phyloP scores from a whole-genome alignment of 192 early-diverging fungal genomes.

The Backusella westeae region DNA sequence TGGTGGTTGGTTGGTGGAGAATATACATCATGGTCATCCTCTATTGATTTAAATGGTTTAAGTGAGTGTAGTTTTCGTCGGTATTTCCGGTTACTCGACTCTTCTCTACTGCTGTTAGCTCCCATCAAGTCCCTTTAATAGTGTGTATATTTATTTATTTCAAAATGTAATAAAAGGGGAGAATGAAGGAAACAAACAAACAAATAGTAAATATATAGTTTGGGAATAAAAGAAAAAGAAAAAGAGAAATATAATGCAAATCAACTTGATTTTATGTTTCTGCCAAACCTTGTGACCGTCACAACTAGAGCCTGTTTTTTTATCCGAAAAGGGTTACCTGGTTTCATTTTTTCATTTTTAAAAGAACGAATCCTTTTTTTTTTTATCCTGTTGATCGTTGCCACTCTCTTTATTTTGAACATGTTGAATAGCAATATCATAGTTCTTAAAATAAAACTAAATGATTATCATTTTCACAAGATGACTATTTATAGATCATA shows the following conservation, averaged over 20 bases:
- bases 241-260: not conserved
- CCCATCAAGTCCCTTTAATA: slow-evolving; percentile 3
- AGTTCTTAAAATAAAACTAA: not conserved
- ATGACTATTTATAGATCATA: no score
- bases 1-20: not conserved
- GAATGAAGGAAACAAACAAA: not conserved
- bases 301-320: not conserved
- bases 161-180: not conserved
- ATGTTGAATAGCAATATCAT: not conserved
- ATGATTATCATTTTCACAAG: no score
- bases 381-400: not conserved
- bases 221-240: not conserved
- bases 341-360: not conserved
- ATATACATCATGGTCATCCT: not conserved
- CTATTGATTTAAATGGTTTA: not conserved
- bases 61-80: slow-evolving; percentile 1
- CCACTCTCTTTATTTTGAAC: not conserved
- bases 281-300: slow-evolving; percentile 13
- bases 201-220: not conserved
- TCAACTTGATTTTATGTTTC: slow-evolving; percentile 7
- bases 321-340: not conserved
- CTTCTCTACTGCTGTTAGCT: slow-evolving; percentile 4
- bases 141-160: not conserved
- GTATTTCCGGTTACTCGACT: not conserved
- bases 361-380: not conserved